A percentile compares a stretch with the other conserved stretches of the same genome.
Evolutionary conservation across 495 filamentous ascomycete genomes (phyloP).

Genomic region (Tuber indicum): DNA sequence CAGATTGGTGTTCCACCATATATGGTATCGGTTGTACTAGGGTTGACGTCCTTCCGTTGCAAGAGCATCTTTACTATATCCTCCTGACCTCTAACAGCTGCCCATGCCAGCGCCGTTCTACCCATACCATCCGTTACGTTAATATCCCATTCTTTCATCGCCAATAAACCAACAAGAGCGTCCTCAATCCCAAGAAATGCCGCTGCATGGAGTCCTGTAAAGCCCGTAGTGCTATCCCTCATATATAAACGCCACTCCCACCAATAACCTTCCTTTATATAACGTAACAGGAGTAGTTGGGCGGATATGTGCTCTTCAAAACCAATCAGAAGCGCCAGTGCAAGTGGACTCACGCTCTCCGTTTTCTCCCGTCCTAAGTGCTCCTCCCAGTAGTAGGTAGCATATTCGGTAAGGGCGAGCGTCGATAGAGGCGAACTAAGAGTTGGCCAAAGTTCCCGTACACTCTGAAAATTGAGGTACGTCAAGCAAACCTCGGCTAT

Average conservation of each 20-base stretch:
- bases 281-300: not conserved
- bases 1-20: not conserved
- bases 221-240: not conserved
- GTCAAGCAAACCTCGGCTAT: not conserved
- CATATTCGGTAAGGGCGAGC: not conserved
- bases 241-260: fast-evolving
- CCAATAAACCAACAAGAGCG: not conserved
- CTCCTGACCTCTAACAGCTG: not conserved
- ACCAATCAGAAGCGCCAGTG: too few relatives aligned
- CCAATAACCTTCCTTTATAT: not conserved
- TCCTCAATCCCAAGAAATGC: not conserved
- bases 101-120: not conserved
- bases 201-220: not conserved
- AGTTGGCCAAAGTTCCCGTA: not conserved
- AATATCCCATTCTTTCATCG: not conserved
- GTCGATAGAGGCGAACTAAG: fast-evolving
- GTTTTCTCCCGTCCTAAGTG: not conserved
- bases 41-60: not conserved
- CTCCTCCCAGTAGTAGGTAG: not conserved
- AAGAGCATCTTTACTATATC: not conserved
- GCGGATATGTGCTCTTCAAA: not conserved
- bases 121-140: not conserved
- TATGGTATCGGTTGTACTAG: not conserved
- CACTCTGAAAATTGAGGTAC: not conserved
- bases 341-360: too few relatives aligned